Evolutionary conservation across 768 basidiomycete species (phyloP), one percentile per base, ranked within the genome.

Genomic region (Peribolospora baueri): DNA sequence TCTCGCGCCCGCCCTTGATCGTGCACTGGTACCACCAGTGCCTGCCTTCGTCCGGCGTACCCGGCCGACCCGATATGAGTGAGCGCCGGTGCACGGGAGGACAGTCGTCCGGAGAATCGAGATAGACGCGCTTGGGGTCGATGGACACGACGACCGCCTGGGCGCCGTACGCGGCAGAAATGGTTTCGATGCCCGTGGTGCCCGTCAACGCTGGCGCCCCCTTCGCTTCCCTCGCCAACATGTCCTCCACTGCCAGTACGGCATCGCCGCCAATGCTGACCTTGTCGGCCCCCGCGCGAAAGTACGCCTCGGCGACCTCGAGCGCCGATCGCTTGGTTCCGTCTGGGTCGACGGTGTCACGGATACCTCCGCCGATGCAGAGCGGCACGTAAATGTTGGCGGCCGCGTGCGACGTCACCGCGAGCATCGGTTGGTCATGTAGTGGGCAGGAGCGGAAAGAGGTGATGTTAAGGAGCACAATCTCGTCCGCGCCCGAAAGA

Each of bases 21-120:
- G 93, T 97, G 68, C 93, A 97, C 65, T 90, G 87, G 68, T 98
- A 98, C 93, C 91, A 97, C 88, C 93, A 97, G 47, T 78, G 80
- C 64, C 77, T 79, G 56, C 71, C 70, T 62, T 75, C 75, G 46
- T 63, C 60, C 14, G 55, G 41, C 14, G 48, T 13, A 13, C 36
- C 11, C 7, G 48, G 7, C 25, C 25, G 25, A 6, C 53, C 46
- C 6, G 70, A 65, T 3, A 69, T 65, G 9, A 65, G 60, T 5
- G 54, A 37, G n/a, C 61, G 57, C 39, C 61, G 59, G 65, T 88
- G 86, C 7, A 66, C 65, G 0, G 72, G 69, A 25, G 70, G 61
- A 39, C 69, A 61, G 42, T 61, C 61, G n/a, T 60, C 58, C 51
- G 64, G 55, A 3, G 67, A 64, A 60, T 82, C 75, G 62, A 91